A percentile compares a stretch with the other conserved stretches of the same genome.
Evolutionary conservation across 257 asterid species (phyloP).

Genomic region (Nicotiana sylvestris): DNA sequence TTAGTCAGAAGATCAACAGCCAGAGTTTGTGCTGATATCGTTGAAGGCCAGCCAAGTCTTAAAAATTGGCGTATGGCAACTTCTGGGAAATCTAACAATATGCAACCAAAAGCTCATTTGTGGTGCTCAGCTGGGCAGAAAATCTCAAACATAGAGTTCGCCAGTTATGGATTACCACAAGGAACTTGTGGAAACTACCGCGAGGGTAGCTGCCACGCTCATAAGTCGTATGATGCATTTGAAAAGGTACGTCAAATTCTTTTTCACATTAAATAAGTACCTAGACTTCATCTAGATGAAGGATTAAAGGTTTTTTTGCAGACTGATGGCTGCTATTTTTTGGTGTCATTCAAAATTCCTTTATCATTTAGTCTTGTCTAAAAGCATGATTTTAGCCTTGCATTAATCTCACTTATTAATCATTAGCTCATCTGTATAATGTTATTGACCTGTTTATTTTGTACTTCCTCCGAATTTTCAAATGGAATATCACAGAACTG

Average conservation of each 20-base stretch:
- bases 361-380: neutral
- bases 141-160: conserved; percentile 12
- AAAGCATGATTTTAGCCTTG: neutral
- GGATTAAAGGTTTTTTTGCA: neutral
- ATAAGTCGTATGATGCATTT: conserved; percentile 1
- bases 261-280: neutral
- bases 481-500: neutral
- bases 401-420: neutral
- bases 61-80: neutral
- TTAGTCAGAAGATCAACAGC: conserved; percentile 18
- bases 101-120: conserved; percentile 13
- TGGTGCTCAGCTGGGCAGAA: conserved; percentile 1
- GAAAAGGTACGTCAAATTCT: conserved; percentile 12
- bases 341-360: neutral
- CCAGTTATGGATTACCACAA: conserved; percentile 15
- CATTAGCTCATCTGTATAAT: neutral
- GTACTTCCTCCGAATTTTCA: neutral
- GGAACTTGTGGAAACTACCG: conserved; percentile 15
- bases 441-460: neutral
- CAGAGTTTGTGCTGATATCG: conserved; percentile 2
- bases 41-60: conserved; percentile 13
- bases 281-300: neutral
- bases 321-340: neutral
- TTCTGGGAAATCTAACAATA: neutral
- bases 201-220: conserved; percentile 8